Evolutionary conservation across 2,329 filamentous ascomycete species (phyloP).

Genomic region (Pestalotiopsis sp.): DNA sequence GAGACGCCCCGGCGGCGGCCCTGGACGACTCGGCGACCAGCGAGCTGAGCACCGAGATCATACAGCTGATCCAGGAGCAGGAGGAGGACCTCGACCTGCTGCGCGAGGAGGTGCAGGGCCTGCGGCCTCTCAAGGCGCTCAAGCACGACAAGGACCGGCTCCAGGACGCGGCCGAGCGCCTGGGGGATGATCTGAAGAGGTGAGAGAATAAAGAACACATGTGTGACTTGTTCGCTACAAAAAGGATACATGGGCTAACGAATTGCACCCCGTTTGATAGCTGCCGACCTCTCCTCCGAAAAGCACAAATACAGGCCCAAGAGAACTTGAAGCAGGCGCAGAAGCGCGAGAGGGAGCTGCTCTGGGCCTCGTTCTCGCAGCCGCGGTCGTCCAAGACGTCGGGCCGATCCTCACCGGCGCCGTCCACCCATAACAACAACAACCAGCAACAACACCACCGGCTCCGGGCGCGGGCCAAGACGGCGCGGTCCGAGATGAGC

Average conservation of each 20-base stretch:
- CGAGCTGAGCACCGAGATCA: conserved; percentile 81
- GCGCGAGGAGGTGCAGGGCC: conserved; percentile 75
- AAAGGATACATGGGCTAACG: not conserved
- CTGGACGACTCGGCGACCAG: conserved; percentile 59
- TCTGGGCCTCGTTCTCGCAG: conserved; percentile 67
- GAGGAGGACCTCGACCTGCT: conserved; percentile 85
- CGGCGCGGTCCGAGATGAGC: conserved; percentile 35
- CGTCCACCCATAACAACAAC: conserved; percentile 4
- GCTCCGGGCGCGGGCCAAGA: conserved; percentile 23
- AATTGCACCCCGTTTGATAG: conserved; percentile 29
- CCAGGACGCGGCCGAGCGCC: conserved; percentile 65
- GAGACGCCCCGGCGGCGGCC: not conserved
- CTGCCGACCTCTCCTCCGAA: conserved; percentile 71
- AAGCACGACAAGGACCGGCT: conserved; percentile 68
- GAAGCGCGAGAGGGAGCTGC: conserved; percentile 73
- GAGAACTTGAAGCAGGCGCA: conserved; percentile 74
- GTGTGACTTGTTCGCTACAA: not conserved
- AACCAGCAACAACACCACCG: not conserved
- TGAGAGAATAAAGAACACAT: conserved; percentile 37
- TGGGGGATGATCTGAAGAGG: conserved; percentile 73
- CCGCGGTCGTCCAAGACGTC: conserved; percentile 28
- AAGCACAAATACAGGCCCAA: conserved; percentile 80
- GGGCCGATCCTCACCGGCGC: conserved; percentile 36
- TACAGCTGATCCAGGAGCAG: conserved; percentile 73
- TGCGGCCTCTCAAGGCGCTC: conserved; percentile 55